phyloP scores from a whole-genome alignment of 176 grass and related monocot genomes.

The Poa pratensis region DNA sequence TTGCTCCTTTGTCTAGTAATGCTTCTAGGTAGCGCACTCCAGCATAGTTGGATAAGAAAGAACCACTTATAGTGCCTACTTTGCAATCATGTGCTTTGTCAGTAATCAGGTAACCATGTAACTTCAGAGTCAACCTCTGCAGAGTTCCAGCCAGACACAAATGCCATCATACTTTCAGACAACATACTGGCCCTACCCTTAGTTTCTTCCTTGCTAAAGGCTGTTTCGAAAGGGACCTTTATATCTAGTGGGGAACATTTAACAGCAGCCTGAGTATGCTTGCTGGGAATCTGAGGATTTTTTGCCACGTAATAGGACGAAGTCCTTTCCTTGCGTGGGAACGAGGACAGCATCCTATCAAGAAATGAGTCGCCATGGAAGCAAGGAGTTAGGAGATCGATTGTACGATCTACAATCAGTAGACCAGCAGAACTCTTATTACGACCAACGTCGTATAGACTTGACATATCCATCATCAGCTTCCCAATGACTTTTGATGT shows the following conservation, averaged over 20 bases:
- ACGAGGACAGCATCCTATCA: conserved; percentile 74
- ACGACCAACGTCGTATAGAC: conserved; percentile 90
- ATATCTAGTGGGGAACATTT: conserved; percentile 73
- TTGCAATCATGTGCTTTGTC: conserved; percentile 51
- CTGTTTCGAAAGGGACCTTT: conserved; percentile 66
- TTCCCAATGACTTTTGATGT: conserved; percentile 95
- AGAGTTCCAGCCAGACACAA: conserved; percentile 86
- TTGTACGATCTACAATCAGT: conserved; percentile 85
- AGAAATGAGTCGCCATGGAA: conserved; percentile 87
- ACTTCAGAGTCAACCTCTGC: conserved; percentile 47
- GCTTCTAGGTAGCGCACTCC: conserved; percentile 73
- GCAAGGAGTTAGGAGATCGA: conserved; percentile 93
- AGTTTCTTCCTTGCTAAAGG: conserved; percentile 66
- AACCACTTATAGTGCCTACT: conserved; percentile 57
- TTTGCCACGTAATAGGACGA: conserved; percentile 48
- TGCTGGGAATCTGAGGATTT: conserved; percentile 51
- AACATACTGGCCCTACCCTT: conserved; percentile 42
- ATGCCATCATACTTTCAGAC: conserved; percentile 75
- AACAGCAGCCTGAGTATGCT: conserved; percentile 48
- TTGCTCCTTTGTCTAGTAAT: conserved; percentile 78
- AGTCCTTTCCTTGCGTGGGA: conserved; percentile 64
- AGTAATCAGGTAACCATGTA: conserved; percentile 52
- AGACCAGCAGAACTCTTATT: conserved; percentile 93
- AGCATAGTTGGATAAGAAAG: conserved; percentile 75
- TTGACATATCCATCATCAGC: conserved; percentile 98